Percentiles rank a stretch among this genome's conserved stretches.
phyloP scores from a whole-genome alignment of 169 alveolate species.

The Cryptosporidium andersoni region DNA sequence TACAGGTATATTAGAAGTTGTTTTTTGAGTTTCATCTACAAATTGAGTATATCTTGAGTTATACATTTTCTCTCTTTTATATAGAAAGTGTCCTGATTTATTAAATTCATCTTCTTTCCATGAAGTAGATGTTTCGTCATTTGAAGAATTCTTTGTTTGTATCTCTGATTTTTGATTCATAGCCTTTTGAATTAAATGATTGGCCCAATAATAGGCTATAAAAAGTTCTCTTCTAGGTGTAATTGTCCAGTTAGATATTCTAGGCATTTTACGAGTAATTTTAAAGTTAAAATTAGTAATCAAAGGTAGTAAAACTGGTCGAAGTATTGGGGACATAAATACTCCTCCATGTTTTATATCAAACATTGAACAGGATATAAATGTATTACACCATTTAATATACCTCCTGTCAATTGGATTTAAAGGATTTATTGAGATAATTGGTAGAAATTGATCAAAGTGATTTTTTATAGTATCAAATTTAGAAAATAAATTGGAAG shows the following conservation, averaged over 20 bases:
- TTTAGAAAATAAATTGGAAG: too few relatives aligned
- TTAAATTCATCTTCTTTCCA: background rate
- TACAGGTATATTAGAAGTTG: too few relatives aligned
- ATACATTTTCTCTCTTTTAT: too few relatives aligned
- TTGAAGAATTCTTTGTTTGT: background rate
- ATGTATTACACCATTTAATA: background rate
- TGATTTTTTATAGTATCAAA: too few relatives aligned
- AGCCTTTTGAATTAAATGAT: conserved; percentile 2
- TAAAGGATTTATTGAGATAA: too few relatives aligned
- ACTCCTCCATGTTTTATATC: too few relatives aligned
- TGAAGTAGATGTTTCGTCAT: background rate
- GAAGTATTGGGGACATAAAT: background rate
- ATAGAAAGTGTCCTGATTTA: background rate
- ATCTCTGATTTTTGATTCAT: background rate
- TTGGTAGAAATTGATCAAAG: too few relatives aligned
- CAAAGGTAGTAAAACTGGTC: conserved; percentile 20
- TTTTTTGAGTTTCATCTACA: too few relatives aligned
- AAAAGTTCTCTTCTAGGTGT: conserved; percentile 59
- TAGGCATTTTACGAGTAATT: conserved; percentile 6
- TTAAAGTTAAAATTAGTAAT: conserved; percentile 6
- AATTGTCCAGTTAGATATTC: conserved; percentile 49
- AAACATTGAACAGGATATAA: too few relatives aligned
- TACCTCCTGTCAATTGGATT: background rate
- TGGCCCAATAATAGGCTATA: conserved; percentile 48
- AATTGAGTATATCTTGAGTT: too few relatives aligned